phyloP scores from a whole-genome alignment of 768 basidiomycete genomes.

The Porpolomopsis calyptriformis region DNA sequence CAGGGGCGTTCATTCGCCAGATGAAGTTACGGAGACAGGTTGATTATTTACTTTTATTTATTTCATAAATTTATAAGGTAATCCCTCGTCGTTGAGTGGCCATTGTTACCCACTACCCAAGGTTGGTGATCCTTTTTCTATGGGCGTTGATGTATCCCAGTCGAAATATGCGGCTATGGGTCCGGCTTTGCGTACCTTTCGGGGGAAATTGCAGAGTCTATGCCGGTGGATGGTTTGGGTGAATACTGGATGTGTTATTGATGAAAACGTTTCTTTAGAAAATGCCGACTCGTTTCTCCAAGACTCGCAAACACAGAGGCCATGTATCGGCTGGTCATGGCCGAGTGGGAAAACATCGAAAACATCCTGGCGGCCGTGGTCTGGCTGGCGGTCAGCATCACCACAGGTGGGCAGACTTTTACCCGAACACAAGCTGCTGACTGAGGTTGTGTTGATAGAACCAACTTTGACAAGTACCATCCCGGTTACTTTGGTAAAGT shows the following conservation, averaged over 20 bases:
- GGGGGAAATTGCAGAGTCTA: background rate
- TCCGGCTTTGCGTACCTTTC: background rate
- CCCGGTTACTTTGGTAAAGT: constrained; percentile 99
- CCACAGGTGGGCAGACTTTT: constrained; percentile 71
- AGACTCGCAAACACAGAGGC: constrained; percentile 98
- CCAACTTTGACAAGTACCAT: constrained; percentile 99
- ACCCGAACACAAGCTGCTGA: too few relatives aligned
- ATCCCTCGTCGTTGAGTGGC: background rate
- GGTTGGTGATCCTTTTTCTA: background rate
- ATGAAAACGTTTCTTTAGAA: constrained; percentile 18
- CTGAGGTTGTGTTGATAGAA: constrained; percentile 52
- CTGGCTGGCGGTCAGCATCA: constrained; percentile 99
- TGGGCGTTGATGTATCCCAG: background rate
- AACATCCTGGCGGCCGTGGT: constrained; percentile 99
- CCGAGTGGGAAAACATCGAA: constrained; percentile 99
- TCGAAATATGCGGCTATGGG: background rate
- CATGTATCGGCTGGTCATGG: constrained; percentile 99
- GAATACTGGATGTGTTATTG: constrained; percentile 38
- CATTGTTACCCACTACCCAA: background rate
- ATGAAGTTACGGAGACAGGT: constrained; percentile 11
- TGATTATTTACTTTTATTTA: too few relatives aligned
- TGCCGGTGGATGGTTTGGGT: constrained; percentile 24
- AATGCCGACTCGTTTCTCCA: constrained; percentile 94
- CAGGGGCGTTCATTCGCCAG: constrained; percentile 82
- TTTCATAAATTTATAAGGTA: too few relatives aligned